A percentile compares a stretch with the other conserved stretches of the same genome.
These are phyloP conservation scores for Hygrocybe punicea DNA, from an alignment of 768 basidiomycete genomes.

Conservation along the genomic window DNA sequence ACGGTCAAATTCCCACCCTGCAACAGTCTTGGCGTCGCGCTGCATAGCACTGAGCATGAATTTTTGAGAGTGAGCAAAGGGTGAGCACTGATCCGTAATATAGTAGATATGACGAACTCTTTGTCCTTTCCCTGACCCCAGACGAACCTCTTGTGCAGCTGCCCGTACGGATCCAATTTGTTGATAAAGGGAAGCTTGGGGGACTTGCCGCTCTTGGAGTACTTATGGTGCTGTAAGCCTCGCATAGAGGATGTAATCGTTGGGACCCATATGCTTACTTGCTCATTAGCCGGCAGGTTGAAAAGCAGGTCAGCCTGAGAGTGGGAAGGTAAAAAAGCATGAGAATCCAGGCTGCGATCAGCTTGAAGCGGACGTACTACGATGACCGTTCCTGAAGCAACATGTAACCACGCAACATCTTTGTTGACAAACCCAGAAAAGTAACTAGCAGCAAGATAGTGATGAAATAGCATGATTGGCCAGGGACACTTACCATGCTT, in stretches of 20 bases:
- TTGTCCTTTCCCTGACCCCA: conserved; percentile 38
- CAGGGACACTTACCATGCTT: conserved; percentile 42
- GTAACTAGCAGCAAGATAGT: conserved; percentile 42
- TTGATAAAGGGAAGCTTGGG: conserved; percentile 23
- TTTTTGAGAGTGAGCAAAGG: not conserved
- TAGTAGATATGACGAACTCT: conserved; percentile 11
- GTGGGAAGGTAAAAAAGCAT: not conserved
- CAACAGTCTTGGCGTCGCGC: conserved; percentile 60
- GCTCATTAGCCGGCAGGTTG: conserved; percentile 78
- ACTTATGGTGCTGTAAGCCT: conserved; percentile 23
- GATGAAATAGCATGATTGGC: not conserved
- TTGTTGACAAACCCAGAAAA: conserved; percentile 71
- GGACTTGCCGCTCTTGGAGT: conserved; percentile 38
- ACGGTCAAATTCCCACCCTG: conserved; percentile 68
- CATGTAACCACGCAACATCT: conserved; percentile 81
- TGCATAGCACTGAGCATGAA: conserved; percentile 47
- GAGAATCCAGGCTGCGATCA: not conserved
- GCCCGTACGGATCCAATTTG: conserved; percentile 35
- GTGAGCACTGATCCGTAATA: not conserved
- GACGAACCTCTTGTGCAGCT: conserved; percentile 33
- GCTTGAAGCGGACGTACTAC: not conserved
- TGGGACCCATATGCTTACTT: conserved; percentile 43
- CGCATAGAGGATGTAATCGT: not conserved
- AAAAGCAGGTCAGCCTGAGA: conserved; percentile 74
- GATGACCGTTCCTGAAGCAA: conserved; percentile 64